Evolutionary conservation across 305 asterid species (phyloP), one percentile per base, ranked within the genome.

Genomic region (Rubia peregrina): DNA sequence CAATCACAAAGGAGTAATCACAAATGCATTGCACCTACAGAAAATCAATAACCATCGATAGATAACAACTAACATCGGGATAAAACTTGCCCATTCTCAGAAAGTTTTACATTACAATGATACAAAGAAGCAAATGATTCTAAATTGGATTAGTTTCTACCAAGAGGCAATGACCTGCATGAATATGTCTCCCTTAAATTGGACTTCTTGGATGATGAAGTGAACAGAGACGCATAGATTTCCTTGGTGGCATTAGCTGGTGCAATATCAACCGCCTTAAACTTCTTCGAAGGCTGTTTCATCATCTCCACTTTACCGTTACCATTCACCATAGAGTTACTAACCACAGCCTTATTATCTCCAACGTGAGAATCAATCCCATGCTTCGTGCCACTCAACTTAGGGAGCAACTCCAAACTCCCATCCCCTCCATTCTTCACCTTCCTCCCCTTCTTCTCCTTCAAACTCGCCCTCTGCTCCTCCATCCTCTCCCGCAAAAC

Each of bases 91-190:
- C 33, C 62, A 64, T n/a, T n/a, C n/a, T n/a, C n/a, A n/a, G n/a
- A n/a, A 46, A n/a, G 49, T 66, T 53, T 40, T 49, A 59, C 41
- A 26, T 71, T 55, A 38, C 74, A 65, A 10, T 42, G 65, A 70
- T 48, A 56, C 73, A 36, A 67, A 46, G 64, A 51, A 17, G 59
- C 9, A 74, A 41, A 43, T 72, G 75, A 78, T 72, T 76, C 63
- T 53, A 11, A 21, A 16, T 65, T 59, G 77, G 60, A 73, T 88
- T 84, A 94, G 76, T 94, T 91, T 67, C 99, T 81, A 69, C 98
- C 99, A 41, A 91, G 92, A 3, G 99, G 97, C 87, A 95, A 68
- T n/a, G 99, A 91, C 64, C 98, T 85, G 82, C 97, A 95, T 62
- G 83, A 60, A 63, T 76, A 95, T 0, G 99, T 95, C 87, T 95